phyloP scores from a whole-genome alignment of 192 early-diverging fungal genomes.

The Dissophora globulifera region DNA sequence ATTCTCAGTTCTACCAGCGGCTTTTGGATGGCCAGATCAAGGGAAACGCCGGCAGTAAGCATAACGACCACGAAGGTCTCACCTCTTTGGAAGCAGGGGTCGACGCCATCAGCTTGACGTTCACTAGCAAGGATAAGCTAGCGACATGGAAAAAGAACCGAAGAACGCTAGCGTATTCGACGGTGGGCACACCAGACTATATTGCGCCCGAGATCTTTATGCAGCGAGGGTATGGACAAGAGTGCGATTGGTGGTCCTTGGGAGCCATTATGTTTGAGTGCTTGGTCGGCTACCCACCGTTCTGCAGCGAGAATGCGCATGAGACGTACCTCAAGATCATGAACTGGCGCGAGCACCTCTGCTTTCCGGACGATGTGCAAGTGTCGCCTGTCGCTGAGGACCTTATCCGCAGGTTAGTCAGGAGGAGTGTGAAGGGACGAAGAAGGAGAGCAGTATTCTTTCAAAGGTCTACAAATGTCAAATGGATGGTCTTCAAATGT shows the following conservation, averaged over 20 bases:
- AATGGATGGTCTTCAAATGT: too few species aligned
- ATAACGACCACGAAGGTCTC: conserved; percentile 41
- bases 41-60: conserved; percentile 58
- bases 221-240: conserved; percentile 94
- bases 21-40: conserved; percentile 76
- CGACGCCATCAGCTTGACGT: conserved; percentile 91
- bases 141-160: conserved; percentile 99
- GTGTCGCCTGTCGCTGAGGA: conserved; percentile 93
- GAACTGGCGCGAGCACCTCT: conserved; percentile 91
- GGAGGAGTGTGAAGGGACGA: too few species aligned
- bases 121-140: conserved; percentile 92
- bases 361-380: conserved; percentile 95
- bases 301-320: conserved; percentile 93
- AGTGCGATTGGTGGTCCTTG: conserved; percentile 99
- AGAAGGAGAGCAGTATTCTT: too few species aligned
- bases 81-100: conserved; percentile 50
- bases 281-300: conserved; percentile 97
- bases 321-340: conserved; percentile 99
- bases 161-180: conserved; percentile 94
- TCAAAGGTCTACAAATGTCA: too few species aligned
- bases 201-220: conserved; percentile 97
- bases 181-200: conserved; percentile 96
- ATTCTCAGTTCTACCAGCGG: conserved; percentile 93
- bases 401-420: conserved; percentile 87
- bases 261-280: conserved; percentile 99